These are phyloP conservation scores for Plasmodium berghei DNA, from an alignment of 169 alveolate genomes.

Conservation along the genomic window DNA sequence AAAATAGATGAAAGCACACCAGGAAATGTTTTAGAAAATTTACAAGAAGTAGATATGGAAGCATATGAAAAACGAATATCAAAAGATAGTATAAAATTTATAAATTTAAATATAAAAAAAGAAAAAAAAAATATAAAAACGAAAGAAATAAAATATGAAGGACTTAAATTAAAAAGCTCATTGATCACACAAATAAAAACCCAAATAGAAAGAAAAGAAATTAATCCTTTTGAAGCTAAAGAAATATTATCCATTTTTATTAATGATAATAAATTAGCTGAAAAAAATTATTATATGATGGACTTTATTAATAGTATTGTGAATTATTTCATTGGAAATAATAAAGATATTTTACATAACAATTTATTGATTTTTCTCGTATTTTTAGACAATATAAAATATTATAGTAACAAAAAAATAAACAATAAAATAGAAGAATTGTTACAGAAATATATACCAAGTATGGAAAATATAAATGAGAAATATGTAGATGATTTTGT, in stretches of 20 bases:
- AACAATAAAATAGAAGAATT: slow-evolving; percentile 22
- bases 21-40: slow-evolving; percentile 23
- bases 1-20: slow-evolving; percentile 26
- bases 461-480: slow-evolving; percentile 29
- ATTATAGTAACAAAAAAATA: slow-evolving; percentile 44
- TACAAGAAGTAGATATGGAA: slow-evolving; percentile 70
- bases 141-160: slow-evolving; percentile 33
- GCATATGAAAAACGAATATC: slow-evolving; percentile 42
- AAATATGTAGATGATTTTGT: slow-evolving; percentile 40
- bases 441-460: slow-evolving; percentile 14
- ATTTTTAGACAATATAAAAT: slow-evolving; percentile 36
- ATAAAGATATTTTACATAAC: neutral
- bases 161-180: slow-evolving; percentile 35
- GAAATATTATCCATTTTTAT: slow-evolving; percentile 62
- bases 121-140: slow-evolving; percentile 41
- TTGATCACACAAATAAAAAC: slow-evolving; percentile 40
- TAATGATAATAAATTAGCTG: slow-evolving; percentile 47
- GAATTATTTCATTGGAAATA: slow-evolving; percentile 3
- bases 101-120: slow-evolving; percentile 45
- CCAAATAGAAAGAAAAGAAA: slow-evolving; percentile 16
- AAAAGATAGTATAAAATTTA: slow-evolving; percentile 50
- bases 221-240: slow-evolving; percentile 18
- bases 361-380: slow-evolving; percentile 23
- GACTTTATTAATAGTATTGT: slow-evolving; percentile 23
- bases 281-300: slow-evolving; percentile 38